Conservation (phyloP, 73 alveolate species). For the Paramecium sonneborni region DNA sequence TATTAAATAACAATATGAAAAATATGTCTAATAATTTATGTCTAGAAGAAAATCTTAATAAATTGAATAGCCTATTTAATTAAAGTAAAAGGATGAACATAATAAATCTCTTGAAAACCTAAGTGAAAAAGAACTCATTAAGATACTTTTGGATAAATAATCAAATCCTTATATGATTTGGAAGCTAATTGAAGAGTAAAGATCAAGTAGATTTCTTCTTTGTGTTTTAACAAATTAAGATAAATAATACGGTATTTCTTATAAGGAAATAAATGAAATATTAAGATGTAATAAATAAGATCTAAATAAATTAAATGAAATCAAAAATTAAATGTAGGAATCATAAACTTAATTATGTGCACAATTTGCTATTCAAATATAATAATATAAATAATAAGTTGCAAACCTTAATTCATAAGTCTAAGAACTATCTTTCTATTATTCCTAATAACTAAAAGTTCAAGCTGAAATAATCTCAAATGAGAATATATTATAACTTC, state of each 20-base stretch:
- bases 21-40: not conserved
- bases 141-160: not conserved
- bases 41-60: not conserved
- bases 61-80: not conserved
- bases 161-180: not conserved
- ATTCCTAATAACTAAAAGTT: not conserved
- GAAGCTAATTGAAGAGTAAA: not conserved
- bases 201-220: not conserved
- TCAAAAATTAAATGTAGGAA: not conserved
- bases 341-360: not conserved
- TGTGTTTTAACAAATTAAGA: not conserved
- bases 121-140: not conserved
- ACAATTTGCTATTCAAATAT: not conserved
- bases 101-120: not conserved
- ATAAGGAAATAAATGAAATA: slow-evolving; percentile 38
- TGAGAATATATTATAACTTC: not conserved
- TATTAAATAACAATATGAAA: slow-evolving; percentile 23
- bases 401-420: not conserved
- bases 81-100: not conserved
- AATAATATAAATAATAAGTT: not conserved
- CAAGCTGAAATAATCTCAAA: not conserved
- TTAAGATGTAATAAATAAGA: not conserved
- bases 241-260: not conserved
- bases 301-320: not conserved
- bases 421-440: not conserved